Evolutionary conservation across 2,329 filamentous ascomycete species (phyloP), one percentile per base, ranked within the genome.

Genomic region (Curvularia sp.): DNA sequence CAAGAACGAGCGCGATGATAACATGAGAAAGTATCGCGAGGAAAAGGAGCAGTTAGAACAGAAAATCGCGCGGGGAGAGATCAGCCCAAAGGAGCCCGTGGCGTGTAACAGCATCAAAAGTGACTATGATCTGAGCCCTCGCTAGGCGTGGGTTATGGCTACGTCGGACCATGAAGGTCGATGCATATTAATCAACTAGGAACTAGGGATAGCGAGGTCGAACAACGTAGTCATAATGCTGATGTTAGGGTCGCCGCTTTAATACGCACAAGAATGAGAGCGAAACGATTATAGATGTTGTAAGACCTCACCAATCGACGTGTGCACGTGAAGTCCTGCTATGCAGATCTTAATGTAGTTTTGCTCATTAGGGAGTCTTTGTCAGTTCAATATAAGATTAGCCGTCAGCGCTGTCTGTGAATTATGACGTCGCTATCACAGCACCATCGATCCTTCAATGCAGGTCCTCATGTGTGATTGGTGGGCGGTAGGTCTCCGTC

Each of bases 81-180:
- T 53, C 7, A 48, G 49, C 28, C n/a, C 36, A 19, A 52, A 41
- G 15, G 42, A 8, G 49, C 27, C 9, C 28, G 21, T 53, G 19
- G 39, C 34, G 28, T 53, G 28, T 27, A 51, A 19, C 5, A 43
- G 47, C 53, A 15, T 49, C 21, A 32, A 53, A 46, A 57, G 49
- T 15, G 36, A 57, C 39, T 49, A 49, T 42, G 36, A 49, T 30
- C 48, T 57, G 32, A 23, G 42, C 15, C 54, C 42, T 28, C 47
- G 39, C 28, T 56, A 66, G 39, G 15, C 13, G 3, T 79, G 74
- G 36, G n/a, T 21, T 19, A 18, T 12, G 36, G 38, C 27, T 43
- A 21, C 7, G 52, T 30, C 25, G 27, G 13, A 19, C 23, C 9
- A 28, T 13, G n/a, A 46, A 28, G n/a, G 23, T 30, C 27, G 25